Percentiles rank a stretch among this genome's conserved stretches.
Conservation (phyloP, 2,329 filamentous ascomycete genomes). For the Bipolaris sorokiniana region DNA sequence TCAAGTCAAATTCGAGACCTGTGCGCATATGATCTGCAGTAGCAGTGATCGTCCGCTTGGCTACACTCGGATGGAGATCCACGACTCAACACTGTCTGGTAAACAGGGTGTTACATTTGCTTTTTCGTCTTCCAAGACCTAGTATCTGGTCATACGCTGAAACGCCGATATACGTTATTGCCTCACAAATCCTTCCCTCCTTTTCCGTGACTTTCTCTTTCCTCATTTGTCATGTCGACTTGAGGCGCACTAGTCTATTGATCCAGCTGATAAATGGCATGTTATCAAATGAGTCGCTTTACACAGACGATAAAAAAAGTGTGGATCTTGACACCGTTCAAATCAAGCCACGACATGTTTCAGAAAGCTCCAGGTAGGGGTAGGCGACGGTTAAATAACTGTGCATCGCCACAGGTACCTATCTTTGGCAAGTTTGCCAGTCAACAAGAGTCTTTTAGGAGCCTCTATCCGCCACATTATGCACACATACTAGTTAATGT, state of each 20-base stretch:
- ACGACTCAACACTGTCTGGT: conserved; percentile 8
- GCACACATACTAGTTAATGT: conserved; percentile 1
- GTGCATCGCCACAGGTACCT: conserved; percentile 11
- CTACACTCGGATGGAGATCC: conserved; percentile 14
- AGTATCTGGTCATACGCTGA: conserved; percentile 2
- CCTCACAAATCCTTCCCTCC: conserved; percentile 1
- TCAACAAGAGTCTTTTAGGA: conserved; percentile 1
- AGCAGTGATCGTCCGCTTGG: conserved; percentile 14
- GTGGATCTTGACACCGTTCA: conserved; percentile 3
- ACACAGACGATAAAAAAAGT: conserved; percentile 3
- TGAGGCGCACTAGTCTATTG: background rate
- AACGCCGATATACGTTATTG: background rate
- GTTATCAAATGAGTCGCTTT: conserved; percentile 4
- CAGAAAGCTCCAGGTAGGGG: background rate
- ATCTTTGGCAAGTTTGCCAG: conserved; percentile 2
- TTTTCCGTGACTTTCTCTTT: conserved; percentile 2
- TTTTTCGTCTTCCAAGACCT: conserved; percentile 2
- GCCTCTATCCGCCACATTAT: background rate
- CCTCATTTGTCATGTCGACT: background rate
- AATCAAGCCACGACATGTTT: conserved; percentile 2
- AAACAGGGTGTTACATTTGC: conserved; percentile 8
- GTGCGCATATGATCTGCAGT: conserved; percentile 6
- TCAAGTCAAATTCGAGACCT: background rate
- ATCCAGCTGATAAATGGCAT: background rate
- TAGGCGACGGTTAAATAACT: conserved; percentile 11